Evolutionary conservation across 75 land plant genomes (phyloP), one percentile per base, ranked within the genome.

Genomic region (Larix kaempferi): DNA sequence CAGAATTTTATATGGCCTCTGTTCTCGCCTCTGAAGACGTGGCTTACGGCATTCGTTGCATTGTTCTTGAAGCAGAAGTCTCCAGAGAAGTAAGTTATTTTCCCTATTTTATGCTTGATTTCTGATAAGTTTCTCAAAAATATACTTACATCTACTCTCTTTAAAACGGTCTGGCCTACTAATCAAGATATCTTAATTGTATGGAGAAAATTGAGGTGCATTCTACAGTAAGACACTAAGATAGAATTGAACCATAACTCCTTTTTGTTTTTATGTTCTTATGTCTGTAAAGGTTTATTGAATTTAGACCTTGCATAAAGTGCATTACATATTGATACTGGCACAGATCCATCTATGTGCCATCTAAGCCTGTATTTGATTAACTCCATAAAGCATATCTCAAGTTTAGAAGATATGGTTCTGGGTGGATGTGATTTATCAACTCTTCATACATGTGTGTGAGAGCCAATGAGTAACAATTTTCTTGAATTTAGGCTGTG

Each of bases 31-130:
- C 80, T 21, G 75, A 60, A 64, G 88, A 86, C 5, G 64, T 83
- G 10, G 82, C 82, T 49, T 39, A 76, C 35, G 87, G 87, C 21
- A 76, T 80, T 14, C 82, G 88, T 11, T 79, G 86, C 66, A 72
- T 86, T 71, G 58, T 79, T 57, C 13, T 86, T 10, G 86, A 84
- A 33, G 82, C 79, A 21, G 86, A 86, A 35, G 65, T 74, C 25
- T 86, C 87, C 22, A 66, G 87, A 60, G 87, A 86, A 78, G 87
- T 86, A 76, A 15, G 16, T 44, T 15, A 1, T 54, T 73, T 69
- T n/a, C 71, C 6, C 27, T 74, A 16, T 10, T 39, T 37, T 73
- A 7, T 11, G n/a, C 25, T n/a, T 57, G 25, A 11, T 76, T 76
- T 76, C 12, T 39, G 11, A 73, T 8, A 11, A 37, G 39, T 73